Percentiles rank a stretch among this genome's conserved stretches.
phyloP scores from a whole-genome alignment of 2,329 filamentous ascomycete genomes.

The Rhinocladiella similis region DNA sequence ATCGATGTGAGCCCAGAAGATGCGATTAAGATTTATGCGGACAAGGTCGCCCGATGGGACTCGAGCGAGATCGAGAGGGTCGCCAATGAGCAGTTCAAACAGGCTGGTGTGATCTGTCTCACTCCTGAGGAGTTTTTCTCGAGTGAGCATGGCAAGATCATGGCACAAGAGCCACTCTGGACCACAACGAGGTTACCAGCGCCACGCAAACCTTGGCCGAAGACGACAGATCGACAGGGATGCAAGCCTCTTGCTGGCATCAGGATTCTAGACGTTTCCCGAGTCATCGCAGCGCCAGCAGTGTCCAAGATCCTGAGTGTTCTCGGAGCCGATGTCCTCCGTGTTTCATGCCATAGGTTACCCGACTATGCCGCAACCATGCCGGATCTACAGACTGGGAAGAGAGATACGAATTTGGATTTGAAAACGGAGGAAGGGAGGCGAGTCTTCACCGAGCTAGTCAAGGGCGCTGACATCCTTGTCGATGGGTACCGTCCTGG shows the following conservation, averaged over 20 bases:
- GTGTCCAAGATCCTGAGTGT: constrained; percentile 45
- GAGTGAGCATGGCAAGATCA: constrained; percentile 38
- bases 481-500: constrained; percentile 55
- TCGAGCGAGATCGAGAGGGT: constrained; percentile 37
- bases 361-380: constrained; percentile 59
- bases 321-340: constrained; percentile 49
- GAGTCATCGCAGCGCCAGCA: constrained; percentile 48
- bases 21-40: constrained; percentile 35
- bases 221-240: not conserved
- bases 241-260: constrained; percentile 45
- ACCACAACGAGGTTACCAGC: no score
- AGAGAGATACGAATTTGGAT: constrained; percentile 62
- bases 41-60: constrained; percentile 37
- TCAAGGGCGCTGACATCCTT: constrained; percentile 54
- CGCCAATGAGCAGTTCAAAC: constrained; percentile 39
- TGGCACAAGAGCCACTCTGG: no score
- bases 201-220: constrained; percentile 31
- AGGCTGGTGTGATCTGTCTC: constrained; percentile 43
- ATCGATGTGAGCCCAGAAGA: constrained; percentile 30
- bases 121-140: constrained; percentile 40
- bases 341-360: constrained; percentile 45
- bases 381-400: constrained; percentile 70
- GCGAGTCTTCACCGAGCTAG: constrained; percentile 41
- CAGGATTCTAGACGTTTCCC: constrained; percentile 51
- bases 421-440: constrained; percentile 46